Evolutionary conservation across 768 basidiomycete species (phyloP).

Genomic region (Suillus paluster): DNA sequence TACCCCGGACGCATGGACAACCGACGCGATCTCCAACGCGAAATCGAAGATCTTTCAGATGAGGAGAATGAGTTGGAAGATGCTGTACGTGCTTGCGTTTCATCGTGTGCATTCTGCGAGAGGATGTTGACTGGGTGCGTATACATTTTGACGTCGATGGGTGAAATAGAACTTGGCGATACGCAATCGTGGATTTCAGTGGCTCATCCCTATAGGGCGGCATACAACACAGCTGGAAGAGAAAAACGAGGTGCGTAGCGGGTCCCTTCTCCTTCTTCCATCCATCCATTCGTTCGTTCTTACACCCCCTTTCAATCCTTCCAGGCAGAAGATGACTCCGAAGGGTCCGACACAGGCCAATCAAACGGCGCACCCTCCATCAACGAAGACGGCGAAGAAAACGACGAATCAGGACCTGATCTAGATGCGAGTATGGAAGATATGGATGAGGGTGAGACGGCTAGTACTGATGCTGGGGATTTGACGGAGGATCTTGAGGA

Average conservation of each 20-base stretch:
- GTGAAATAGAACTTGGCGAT: conserved; percentile 56
- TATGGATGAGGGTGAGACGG: conserved; percentile 37
- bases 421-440: conserved; percentile 46
- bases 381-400: conserved; percentile 38
- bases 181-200: conserved; percentile 67
- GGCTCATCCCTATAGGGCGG: conserved; percentile 75
- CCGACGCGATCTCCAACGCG: conserved; percentile 68
- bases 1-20: conserved; percentile 62
- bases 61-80: conserved; percentile 86
- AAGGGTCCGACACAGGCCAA: conserved; percentile 36
- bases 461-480: not conserved
- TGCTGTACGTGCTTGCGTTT: conserved; percentile 49
- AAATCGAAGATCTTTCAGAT: conserved; percentile 85
- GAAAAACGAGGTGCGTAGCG: conserved; percentile 72
- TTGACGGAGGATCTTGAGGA: not conserved
- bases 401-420: conserved; percentile 43
- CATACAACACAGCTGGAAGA: conserved; percentile 78
- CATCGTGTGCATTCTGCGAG: no score
- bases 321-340: conserved; percentile 42
- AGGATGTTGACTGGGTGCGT: no score
- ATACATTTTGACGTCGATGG: no score
- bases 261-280: no score
- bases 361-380: conserved; percentile 34
- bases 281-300: no score
- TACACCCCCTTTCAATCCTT: not conserved